Conservation (phyloP, 2,329 filamentous ascomycete species). For the Hymenoscyphus linearis region DNA sequence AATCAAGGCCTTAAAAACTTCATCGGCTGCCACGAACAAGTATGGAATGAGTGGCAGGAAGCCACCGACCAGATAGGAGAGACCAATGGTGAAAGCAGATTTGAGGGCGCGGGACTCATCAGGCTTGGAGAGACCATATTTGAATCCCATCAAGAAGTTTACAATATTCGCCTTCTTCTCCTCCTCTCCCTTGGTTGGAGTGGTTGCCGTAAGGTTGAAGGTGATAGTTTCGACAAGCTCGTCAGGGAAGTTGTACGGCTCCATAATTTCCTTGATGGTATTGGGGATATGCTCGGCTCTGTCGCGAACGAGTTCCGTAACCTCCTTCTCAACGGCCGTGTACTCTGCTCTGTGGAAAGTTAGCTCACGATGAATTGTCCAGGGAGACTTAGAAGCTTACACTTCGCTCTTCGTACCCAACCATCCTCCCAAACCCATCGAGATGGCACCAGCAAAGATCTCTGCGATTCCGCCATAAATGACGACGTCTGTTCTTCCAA, state of each 20-base stretch:
- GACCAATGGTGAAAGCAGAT: constrained; percentile 50
- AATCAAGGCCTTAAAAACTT: constrained; percentile 45
- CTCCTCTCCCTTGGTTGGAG: constrained; percentile 17
- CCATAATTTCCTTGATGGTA: constrained; percentile 33
- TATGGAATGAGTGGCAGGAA: constrained; percentile 53
- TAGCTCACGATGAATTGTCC: constrained; percentile 13
- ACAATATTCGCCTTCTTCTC: constrained; percentile 25
- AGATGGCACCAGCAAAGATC: constrained; percentile 55
- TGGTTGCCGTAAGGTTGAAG: constrained; percentile 25
- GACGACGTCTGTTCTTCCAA: constrained; percentile 47
- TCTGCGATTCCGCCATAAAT: constrained; percentile 57
- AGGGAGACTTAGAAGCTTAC: constrained; percentile 21
- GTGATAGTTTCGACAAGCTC: constrained; percentile 32
- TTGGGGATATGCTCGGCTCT: constrained; percentile 18
- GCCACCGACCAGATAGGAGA: constrained; percentile 52
- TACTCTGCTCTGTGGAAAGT: constrained; percentile 29
- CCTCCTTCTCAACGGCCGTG: constrained; percentile 25
- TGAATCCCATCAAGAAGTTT: constrained; percentile 37
- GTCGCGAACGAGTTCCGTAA: constrained; percentile 23
- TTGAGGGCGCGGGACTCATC: constrained; percentile 30
- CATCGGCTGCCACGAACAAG: constrained; percentile 39
- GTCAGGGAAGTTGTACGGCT: constrained; percentile 31
- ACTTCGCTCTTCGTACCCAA: constrained; percentile 46
- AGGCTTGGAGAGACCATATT: constrained; percentile 30
- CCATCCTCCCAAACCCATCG: constrained; percentile 58